Percentiles rank a stretch among this genome's conserved stretches.
These are phyloP conservation scores for Fraxinus nigra DNA, from an alignment of 305 asterid genomes.

Conservation along the genomic window DNA sequence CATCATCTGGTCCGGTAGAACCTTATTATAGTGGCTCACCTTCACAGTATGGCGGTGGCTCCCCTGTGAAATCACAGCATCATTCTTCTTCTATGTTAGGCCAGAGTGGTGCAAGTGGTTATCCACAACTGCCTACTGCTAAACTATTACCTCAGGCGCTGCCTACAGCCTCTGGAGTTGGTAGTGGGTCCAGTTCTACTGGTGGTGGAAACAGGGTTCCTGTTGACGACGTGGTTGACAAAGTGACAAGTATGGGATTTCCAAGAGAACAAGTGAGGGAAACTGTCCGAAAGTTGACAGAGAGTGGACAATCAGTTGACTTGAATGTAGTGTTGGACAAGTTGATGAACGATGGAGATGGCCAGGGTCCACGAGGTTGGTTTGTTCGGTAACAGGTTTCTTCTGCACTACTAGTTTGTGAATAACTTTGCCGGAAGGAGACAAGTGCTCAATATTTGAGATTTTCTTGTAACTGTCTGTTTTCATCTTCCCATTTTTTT, in stretches of 20 bases:
- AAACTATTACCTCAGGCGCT: constrained; percentile 83
- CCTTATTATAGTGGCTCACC: constrained; percentile 56
- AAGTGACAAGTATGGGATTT: constrained; percentile 89
- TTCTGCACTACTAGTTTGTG: constrained; percentile 14
- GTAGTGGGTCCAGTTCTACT: constrained; percentile 58
- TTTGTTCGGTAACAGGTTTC: constrained; percentile 50
- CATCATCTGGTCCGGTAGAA: constrained; percentile 58
- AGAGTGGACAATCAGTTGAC: constrained; percentile 86
- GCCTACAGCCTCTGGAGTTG: constrained; percentile 67
- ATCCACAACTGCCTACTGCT: constrained; percentile 91
- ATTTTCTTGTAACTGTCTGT: not conserved
- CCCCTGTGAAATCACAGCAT: constrained; percentile 61
- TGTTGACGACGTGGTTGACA: constrained; percentile 87
- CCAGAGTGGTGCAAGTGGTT: constrained; percentile 61
- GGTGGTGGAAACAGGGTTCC: constrained; percentile 75
- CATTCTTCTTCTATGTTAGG: constrained; percentile 41
- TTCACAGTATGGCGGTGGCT: constrained; percentile 55
- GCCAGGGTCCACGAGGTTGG: constrained; percentile 69
- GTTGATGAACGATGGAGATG: constrained; percentile 86
- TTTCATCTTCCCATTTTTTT: not conserved
- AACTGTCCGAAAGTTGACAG: constrained; percentile 78
- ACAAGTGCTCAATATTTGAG: not conserved
- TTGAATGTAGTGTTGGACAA: constrained; percentile 88
- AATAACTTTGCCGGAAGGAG: constrained; percentile 5
- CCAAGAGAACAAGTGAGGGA: constrained; percentile 87